Evolutionary conservation across 768 basidiomycete genomes (phyloP).

Genomic region (Cystobasidium onofrii): DNA sequence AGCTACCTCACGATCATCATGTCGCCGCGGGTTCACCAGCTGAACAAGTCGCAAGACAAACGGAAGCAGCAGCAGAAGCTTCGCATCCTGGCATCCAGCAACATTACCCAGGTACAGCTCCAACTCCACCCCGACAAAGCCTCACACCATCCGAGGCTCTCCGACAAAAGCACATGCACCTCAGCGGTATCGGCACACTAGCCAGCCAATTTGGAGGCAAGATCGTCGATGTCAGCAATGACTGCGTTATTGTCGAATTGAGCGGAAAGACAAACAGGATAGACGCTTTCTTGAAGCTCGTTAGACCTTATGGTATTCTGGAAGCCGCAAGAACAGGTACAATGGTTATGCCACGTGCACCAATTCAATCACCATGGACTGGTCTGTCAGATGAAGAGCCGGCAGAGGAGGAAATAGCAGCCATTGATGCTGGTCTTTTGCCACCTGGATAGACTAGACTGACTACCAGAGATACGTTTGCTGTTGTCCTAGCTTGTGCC

Average conservation of each 20-base stretch:
- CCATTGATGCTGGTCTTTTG: slow-evolving; percentile 81
- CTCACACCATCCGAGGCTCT: slow-evolving; percentile 73
- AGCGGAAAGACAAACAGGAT: slow-evolving; percentile 85
- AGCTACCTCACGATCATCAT: slow-evolving; percentile 12
- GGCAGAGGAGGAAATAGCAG: slow-evolving; percentile 51
- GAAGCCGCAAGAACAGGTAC: slow-evolving; percentile 89
- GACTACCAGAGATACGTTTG: background rate
- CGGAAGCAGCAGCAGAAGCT: slow-evolving; percentile 40
- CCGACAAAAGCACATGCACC: slow-evolving; percentile 75
- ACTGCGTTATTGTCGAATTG: slow-evolving; percentile 89
- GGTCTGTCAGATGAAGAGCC: slow-evolving; percentile 56
- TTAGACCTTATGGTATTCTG: slow-evolving; percentile 90
- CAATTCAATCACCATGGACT: slow-evolving; percentile 55
- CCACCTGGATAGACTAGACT: slow-evolving; percentile 84
- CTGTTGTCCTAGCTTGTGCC: background rate
- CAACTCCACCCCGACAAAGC: slow-evolving; percentile 47
- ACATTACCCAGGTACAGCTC: slow-evolving; percentile 37
- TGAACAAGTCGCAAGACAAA: slow-evolving; percentile 38
- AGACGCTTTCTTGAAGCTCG: slow-evolving; percentile 79
- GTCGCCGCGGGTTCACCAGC: slow-evolving; percentile 39
- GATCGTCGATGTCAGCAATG: slow-evolving; percentile 88
- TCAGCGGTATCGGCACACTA: slow-evolving; percentile 77
- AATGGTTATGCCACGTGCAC: slow-evolving; percentile 98
- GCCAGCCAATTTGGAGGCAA: slow-evolving; percentile 81
- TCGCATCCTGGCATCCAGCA: slow-evolving; percentile 43